These are phyloP conservation scores for Polytrichum commune DNA, from an alignment of 225 moss, liverwort and hornwort genomes.

Conservation along the genomic window DNA sequence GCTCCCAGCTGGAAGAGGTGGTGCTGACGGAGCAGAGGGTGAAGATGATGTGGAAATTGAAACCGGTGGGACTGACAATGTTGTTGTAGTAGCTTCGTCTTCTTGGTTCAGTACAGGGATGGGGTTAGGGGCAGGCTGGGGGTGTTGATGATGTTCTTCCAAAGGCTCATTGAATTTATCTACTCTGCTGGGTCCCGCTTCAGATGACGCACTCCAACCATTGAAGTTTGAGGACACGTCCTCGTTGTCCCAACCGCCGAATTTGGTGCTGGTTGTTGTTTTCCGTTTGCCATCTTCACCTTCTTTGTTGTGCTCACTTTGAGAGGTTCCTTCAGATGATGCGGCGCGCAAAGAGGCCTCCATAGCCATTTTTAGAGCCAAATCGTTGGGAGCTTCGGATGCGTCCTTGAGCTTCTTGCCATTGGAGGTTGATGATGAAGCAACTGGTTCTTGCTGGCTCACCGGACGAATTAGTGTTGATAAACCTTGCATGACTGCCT, in stretches of 20 bases:
- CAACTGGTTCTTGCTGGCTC: slow-evolving; percentile 23
- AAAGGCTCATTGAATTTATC: slow-evolving; percentile 12
- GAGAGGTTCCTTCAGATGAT: slow-evolving; percentile 43
- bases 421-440: slow-evolving; percentile 17
- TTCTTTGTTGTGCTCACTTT: slow-evolving; percentile 7
- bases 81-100: slow-evolving; percentile 10
- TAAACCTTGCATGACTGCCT: slow-evolving; percentile 54
- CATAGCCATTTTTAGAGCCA: slow-evolving; percentile 48
- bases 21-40: slow-evolving; percentile 55
- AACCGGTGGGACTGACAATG: slow-evolving; percentile 7
- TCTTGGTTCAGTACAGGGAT: slow-evolving; percentile 16
- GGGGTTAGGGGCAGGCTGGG: not conserved
- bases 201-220: slow-evolving; percentile 45
- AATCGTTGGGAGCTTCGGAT: slow-evolving; percentile 33
- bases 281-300: slow-evolving; percentile 7
- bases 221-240: slow-evolving; percentile 35
- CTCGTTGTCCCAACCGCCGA: slow-evolving; percentile 45
- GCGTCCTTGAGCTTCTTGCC: slow-evolving; percentile 35
- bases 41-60: slow-evolving; percentile 12
- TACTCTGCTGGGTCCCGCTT: slow-evolving; percentile 41
- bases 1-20: slow-evolving; percentile 58
- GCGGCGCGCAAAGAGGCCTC: slow-evolving; percentile 50
- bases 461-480: slow-evolving; percentile 42
- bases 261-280: slow-evolving; percentile 17
- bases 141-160: slow-evolving; percentile 8